These are phyloP conservation scores for Picea sitchensis DNA, from an alignment of 75 land plant species.

Conservation along the genomic window DNA sequence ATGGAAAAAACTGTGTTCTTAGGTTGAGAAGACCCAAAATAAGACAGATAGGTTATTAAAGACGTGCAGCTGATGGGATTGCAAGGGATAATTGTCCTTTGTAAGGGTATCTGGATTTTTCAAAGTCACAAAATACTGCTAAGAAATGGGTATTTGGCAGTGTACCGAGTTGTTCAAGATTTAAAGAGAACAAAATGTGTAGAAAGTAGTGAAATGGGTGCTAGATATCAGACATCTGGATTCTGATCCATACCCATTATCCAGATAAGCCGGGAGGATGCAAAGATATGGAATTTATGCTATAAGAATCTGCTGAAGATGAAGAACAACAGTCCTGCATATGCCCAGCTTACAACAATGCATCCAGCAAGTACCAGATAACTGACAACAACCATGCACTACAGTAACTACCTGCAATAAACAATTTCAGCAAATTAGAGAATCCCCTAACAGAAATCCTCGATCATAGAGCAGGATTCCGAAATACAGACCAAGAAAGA, in stretches of 20 bases:
- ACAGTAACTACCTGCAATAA: neutral
- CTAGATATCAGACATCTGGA: neutral
- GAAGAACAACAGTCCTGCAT: neutral
- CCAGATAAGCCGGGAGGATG: neutral
- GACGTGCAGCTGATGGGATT: neutral
- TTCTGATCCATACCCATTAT: too few relatives aligned
- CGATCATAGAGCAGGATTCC: neutral
- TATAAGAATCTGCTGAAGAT: neutral
- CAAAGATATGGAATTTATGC: neutral
- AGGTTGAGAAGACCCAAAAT: neutral
- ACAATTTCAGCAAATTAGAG: neutral
- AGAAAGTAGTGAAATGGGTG: neutral
- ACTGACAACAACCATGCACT: neutral
- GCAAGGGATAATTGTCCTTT: neutral
- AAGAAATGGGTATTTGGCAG: neutral
- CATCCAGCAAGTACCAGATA: neutral
- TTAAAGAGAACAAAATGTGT: neutral
- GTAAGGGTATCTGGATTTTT: neutral
- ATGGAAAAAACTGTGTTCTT: neutral
- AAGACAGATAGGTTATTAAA: neutral
- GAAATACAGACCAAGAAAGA: neutral
- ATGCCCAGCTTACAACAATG: neutral
- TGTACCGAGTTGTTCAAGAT: neutral
- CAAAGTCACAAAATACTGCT: too few relatives aligned
- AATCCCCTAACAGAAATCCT: neutral